A percentile compares a stretch with the other conserved stretches of the same genome.
Evolutionary conservation across 768 basidiomycete genomes (phyloP).

Genomic region (Sarcomyxa edulis): DNA sequence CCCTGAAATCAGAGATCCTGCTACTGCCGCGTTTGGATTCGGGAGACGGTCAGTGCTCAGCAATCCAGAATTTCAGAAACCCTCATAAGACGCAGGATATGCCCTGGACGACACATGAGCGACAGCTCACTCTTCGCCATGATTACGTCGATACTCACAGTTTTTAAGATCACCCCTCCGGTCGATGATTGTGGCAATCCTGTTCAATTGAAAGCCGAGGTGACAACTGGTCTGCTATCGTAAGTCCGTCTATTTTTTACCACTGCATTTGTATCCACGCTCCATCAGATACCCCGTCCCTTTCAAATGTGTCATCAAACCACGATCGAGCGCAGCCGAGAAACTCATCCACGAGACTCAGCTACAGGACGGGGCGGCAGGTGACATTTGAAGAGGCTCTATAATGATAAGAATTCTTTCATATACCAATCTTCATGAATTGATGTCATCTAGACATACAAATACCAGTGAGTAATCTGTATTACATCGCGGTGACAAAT

Average conservation of each 20-base stretch:
- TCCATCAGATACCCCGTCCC: slow-evolving; percentile 16
- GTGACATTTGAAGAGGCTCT: too few species aligned
- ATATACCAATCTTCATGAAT: too few species aligned
- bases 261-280: background rate
- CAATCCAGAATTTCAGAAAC: background rate
- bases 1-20: slow-evolving; percentile 17
- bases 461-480: too few species aligned
- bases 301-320: slow-evolving; percentile 18
- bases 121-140: slow-evolving; percentile 12
- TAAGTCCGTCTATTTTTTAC: slow-evolving; percentile 21
- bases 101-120: slow-evolving; percentile 13
- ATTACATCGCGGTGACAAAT: too few species aligned
- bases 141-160: slow-evolving; percentile 11
- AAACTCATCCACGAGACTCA: too few species aligned
- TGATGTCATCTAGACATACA: too few species aligned
- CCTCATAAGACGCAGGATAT: too few species aligned
- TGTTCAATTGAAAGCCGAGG: background rate
- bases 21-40: slow-evolving; percentile 23
- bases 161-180: slow-evolving; percentile 11
- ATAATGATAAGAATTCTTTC: too few species aligned
- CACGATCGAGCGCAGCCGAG: slow-evolving; percentile 8
- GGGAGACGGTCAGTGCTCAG: slow-evolving; percentile 22
- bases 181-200: slow-evolving; percentile 6
- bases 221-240: slow-evolving; percentile 2
- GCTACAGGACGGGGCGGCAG: too few species aligned